A percentile compares a stretch with the other conserved stretches of the same genome.
These are phyloP conservation scores for Acanthochlamys bracteata DNA, from an alignment of 106 monocot species.

Conservation along the genomic window DNA sequence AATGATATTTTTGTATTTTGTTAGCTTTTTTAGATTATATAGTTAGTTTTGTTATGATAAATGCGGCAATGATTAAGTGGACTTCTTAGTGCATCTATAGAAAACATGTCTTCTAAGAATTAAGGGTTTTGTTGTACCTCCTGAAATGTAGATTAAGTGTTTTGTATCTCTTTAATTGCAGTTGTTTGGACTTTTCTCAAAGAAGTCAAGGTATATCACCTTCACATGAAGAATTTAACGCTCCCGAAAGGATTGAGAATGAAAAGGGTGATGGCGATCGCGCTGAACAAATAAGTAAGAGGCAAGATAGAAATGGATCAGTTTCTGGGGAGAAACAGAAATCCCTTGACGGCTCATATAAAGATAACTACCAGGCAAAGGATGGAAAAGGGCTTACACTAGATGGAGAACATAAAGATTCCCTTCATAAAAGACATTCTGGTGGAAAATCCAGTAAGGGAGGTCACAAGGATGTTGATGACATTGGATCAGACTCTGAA, in stretches of 20 bases:
- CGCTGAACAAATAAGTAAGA: constrained; percentile 9
- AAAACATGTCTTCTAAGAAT: too few relatives aligned
- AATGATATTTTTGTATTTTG: too few relatives aligned
- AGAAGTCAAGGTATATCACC: constrained; percentile 16
- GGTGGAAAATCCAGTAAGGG: constrained; percentile 15
- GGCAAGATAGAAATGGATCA: constrained; percentile 4
- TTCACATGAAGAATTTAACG: constrained; percentile 35
- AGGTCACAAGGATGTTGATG: background rate
- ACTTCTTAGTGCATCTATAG: too few relatives aligned
- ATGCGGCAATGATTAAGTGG: too few relatives aligned
- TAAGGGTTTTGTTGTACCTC: too few relatives aligned
- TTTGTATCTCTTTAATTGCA: constrained; percentile 21
- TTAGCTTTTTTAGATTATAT: too few relatives aligned
- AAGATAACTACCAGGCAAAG: background rate
- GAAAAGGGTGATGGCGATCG: constrained; percentile 9
- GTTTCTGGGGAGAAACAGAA: constrained; percentile 12
- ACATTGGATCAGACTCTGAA: constrained; percentile 35
- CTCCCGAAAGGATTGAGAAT: constrained; percentile 21
- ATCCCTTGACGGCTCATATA: constrained; percentile 2
- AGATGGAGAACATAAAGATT: constrained; percentile 15
- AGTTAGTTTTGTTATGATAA: too few relatives aligned
- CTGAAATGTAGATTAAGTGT: too few relatives aligned
- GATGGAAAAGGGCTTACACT: constrained; percentile 1
- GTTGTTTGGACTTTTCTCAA: constrained; percentile 20
- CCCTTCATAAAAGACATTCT: constrained; percentile 11